phyloP scores from a whole-genome alignment of 371 early-diverging fungal species.

The Lichtheimia ramosa region DNA sequence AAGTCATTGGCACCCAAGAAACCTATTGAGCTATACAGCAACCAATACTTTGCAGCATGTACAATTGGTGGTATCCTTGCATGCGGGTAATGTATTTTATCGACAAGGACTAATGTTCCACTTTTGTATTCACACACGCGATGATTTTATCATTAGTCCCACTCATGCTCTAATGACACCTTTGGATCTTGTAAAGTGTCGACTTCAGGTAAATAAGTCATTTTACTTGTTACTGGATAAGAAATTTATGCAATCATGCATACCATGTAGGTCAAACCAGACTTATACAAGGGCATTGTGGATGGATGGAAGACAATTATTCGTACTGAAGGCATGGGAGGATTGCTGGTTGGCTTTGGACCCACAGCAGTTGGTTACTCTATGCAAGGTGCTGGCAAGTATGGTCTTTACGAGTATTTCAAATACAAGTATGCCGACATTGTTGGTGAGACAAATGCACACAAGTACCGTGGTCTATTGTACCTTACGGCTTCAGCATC shows the following conservation, averaged over 20 bases:
- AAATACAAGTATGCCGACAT: slow-evolving; percentile 69
- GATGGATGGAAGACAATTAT: slow-evolving; percentile 66
- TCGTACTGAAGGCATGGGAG: slow-evolving; percentile 73
- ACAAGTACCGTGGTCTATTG: slow-evolving; percentile 71
- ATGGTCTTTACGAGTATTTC: slow-evolving; percentile 86
- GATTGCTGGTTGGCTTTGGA: slow-evolving; percentile 74
- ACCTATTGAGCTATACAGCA: slow-evolving; percentile 50
- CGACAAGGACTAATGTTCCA: too few relatives aligned
- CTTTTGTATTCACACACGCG: background rate
- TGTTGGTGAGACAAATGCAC: slow-evolving; percentile 75
- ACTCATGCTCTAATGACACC: slow-evolving; percentile 67
- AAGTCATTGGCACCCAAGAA: background rate
- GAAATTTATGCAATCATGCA: slow-evolving; percentile 17
- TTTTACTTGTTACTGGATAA: background rate
- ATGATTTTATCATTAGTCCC: slow-evolving; percentile 16
- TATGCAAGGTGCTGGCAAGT: slow-evolving; percentile 87
- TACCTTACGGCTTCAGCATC: slow-evolving; percentile 81
- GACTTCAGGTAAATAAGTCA: slow-evolving; percentile 47
- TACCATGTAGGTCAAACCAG: slow-evolving; percentile 43
- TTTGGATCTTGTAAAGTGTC: slow-evolving; percentile 69
- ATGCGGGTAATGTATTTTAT: slow-evolving; percentile 42
- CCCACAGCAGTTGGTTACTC: slow-evolving; percentile 88
- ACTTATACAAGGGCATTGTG: slow-evolving; percentile 69
- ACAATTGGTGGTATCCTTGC: slow-evolving; percentile 62
- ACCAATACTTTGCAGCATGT: slow-evolving; percentile 38